Conservation (phyloP, 2,329 filamentous ascomycete genomes). For the Ophiosphaerella korrae region DNA sequence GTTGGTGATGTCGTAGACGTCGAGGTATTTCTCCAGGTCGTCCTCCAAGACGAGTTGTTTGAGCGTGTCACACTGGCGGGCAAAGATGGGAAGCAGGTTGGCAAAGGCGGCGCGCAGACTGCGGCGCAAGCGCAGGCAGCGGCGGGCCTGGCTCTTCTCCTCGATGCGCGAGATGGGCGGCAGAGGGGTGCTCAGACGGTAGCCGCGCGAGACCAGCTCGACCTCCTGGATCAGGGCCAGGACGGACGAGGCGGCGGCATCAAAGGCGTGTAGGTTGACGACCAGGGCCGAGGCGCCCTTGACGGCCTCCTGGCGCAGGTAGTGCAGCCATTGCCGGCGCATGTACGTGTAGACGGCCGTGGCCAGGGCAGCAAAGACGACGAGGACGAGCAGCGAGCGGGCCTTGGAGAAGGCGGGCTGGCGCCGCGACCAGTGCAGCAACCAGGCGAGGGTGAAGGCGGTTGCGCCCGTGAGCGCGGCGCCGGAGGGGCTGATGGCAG, state of each 20-base stretch:
- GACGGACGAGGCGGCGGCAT: slow-evolving; percentile 75
- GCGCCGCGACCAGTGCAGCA: slow-evolving; percentile 72
- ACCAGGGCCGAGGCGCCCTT: slow-evolving; percentile 72
- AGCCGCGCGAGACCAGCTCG: slow-evolving; percentile 91
- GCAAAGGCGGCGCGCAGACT: slow-evolving; percentile 73
- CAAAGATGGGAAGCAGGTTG: slow-evolving; percentile 72
- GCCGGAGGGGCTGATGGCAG: slow-evolving; percentile 64
- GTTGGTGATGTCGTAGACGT: slow-evolving; percentile 61
- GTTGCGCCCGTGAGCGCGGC: slow-evolving; percentile 68
- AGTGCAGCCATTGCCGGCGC: slow-evolving; percentile 80
- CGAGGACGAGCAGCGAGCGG: slow-evolving; percentile 52
- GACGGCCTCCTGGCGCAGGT: slow-evolving; percentile 75
- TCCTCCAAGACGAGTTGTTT: slow-evolving; percentile 76
- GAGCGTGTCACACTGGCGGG: slow-evolving; percentile 70
- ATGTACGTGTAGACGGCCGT: slow-evolving; percentile 72
- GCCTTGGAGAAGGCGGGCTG: slow-evolving; percentile 62
- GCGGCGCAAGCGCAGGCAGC: slow-evolving; percentile 79
- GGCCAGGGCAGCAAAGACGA: slow-evolving; percentile 59
- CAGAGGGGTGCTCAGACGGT: slow-evolving; percentile 84
- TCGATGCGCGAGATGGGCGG: slow-evolving; percentile 93
- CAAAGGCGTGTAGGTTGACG: slow-evolving; percentile 77
- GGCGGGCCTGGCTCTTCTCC: slow-evolving; percentile 75
- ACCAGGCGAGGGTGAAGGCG: slow-evolving; percentile 67
- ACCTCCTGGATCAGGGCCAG: slow-evolving; percentile 89
- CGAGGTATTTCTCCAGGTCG: slow-evolving; percentile 89